Base-by-base conservation (phyloP, 768 basidiomycete species). In the Podaxis mareebaensis region DNA sequence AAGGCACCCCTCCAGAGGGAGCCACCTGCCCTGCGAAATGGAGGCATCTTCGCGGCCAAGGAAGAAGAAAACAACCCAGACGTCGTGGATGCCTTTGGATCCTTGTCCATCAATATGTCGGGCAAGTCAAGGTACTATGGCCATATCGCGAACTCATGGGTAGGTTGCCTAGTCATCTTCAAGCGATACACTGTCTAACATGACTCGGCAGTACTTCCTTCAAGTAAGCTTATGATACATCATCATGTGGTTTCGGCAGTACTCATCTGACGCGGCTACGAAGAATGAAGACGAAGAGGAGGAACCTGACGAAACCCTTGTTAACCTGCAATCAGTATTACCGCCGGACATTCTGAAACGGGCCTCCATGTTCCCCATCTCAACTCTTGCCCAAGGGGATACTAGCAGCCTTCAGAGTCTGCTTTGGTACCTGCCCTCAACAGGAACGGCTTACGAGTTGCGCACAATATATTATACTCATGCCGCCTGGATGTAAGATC, bases 1-100 rank as follows among this genome's bases (percentile, higher is more conserved):
- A 93, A 93, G 68, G 88, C 88, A 0, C 91, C 91, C 3, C 73
- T 92, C 1, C 90, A 93, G 66, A 77, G 91, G 42, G 91, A 92
- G 65, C 77, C 76, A n/a, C 76, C 76, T 15, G 67, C 73, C 30
- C 75, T 74, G 48, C 77, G 83, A 58, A 83, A 81, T 48, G 46
- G 74, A 17, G 65, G 70, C n/a, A 59, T 61, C 28, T 65, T 69
- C 46, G 73, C 76, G 11, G 67, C 81, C 52, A 89, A 89, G 63
- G 88, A 90, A 69, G 88, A 89, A 66, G 87, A 88, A 60, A 76
- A 74, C 63, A 82, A 84, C 60, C 83, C 83, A 7, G 90, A 92
- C 67, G 80, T 91, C 51, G 84, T 92, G 4, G 90, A 92, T 72
- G 90, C 91, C 10, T 92, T 92, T 71, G 91, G 91, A 20, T 89